Percentiles rank a stretch among this genome's conserved stretches.
phyloP scores from a whole-genome alignment of 306 rosid genomes.

The Gastrolobium villosum region DNA sequence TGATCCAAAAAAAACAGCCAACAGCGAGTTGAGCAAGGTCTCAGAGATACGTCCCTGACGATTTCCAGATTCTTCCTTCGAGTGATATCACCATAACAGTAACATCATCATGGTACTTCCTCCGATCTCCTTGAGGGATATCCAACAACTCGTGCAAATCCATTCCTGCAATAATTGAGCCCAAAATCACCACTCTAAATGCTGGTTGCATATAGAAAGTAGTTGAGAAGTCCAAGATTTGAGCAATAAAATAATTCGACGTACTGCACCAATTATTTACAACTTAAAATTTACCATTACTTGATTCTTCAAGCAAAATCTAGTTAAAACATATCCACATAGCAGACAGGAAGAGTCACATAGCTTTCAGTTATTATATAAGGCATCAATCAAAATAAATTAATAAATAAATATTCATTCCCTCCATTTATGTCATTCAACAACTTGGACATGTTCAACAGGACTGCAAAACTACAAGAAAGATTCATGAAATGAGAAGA shows the following conservation, averaged over 20 bases:
- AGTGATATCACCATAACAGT: slow-evolving; percentile 93
- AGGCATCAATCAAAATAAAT: neutral
- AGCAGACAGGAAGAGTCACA: neutral
- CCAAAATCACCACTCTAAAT: slow-evolving; percentile 26
- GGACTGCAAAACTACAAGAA: slow-evolving; percentile 12
- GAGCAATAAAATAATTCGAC: slow-evolving; percentile 3
- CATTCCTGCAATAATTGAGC: slow-evolving; percentile 68
- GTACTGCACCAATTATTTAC: neutral
- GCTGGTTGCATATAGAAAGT: neutral
- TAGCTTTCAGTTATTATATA: neutral
- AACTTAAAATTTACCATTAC: neutral
- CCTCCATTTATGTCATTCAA: slow-evolving; percentile 3
- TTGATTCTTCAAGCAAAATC: slow-evolving; percentile 6
- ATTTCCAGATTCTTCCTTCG: slow-evolving; percentile 96
- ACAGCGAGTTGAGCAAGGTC: slow-evolving; percentile 39
- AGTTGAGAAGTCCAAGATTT: neutral
- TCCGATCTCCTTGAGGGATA: slow-evolving; percentile 89
- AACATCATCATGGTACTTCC: slow-evolving; percentile 93
- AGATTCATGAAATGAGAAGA: slow-evolving; percentile 13
- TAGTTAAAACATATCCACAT: neutral
- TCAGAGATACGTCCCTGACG: slow-evolving; percentile 90
- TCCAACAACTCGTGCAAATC: slow-evolving; percentile 87
- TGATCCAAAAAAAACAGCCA: slow-evolving; percentile 44
- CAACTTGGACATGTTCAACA: slow-evolving; percentile 11
- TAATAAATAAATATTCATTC: neutral